phyloP scores from a whole-genome alignment of 2,329 filamentous ascomycete genomes.

The Nemania sp. region DNA sequence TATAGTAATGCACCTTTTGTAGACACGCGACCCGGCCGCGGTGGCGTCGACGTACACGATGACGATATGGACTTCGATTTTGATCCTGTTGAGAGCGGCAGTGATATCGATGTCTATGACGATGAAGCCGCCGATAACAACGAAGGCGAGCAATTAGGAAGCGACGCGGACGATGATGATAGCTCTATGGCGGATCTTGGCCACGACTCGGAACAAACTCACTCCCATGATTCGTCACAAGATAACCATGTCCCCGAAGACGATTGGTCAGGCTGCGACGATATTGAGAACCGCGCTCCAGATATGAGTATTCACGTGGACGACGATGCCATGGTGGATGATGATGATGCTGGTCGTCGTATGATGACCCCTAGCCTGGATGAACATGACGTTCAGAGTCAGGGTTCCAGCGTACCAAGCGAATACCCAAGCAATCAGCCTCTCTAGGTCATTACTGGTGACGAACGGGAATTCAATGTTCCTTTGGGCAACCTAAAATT shows the following conservation, averaged over 20 bases:
- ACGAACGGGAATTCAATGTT: conserved; percentile 39
- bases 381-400: conserved; percentile 40
- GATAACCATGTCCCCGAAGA: conserved; percentile 61
- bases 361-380: conserved; percentile 36
- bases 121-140: conserved; percentile 52
- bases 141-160: conserved; percentile 49
- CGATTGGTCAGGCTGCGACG: conserved; percentile 69
- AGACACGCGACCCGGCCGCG: conserved; percentile 53
- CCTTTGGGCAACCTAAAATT: conserved; percentile 33
- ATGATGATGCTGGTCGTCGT: conserved; percentile 33
- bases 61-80: conserved; percentile 49
- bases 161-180: conserved; percentile 47
- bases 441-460: conserved; percentile 41
- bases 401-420: conserved; percentile 47
- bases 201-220: conserved; percentile 29
- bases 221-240: conserved; percentile 49
- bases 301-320: conserved; percentile 45
- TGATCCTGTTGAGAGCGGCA: conserved; percentile 48
- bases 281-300: conserved; percentile 66
- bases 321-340: conserved; percentile 48
- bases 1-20: conserved; percentile 70
- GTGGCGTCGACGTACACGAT: conserved; percentile 48
- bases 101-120: conserved; percentile 54
- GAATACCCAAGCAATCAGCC: conserved; percentile 49
- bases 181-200: conserved; percentile 50